phyloP scores from a whole-genome alignment of 2,329 filamentous ascomycete species.

The Scortechinia acanthostroma region DNA sequence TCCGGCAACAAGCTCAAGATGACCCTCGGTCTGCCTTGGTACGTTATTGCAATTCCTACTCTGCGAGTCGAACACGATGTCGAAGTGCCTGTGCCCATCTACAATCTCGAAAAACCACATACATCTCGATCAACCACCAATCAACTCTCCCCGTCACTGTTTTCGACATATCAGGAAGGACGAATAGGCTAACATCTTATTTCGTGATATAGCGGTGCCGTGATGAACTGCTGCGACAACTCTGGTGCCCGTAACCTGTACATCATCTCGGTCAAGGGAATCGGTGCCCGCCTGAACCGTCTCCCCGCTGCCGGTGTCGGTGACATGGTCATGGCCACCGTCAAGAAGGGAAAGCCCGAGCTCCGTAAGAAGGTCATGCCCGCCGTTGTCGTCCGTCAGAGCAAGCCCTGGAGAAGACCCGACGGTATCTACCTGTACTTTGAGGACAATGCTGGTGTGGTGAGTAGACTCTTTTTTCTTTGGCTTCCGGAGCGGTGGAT shows the following conservation, averaged over 20 bases:
- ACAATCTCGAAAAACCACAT: background rate
- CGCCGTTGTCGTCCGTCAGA: constrained; percentile 95
- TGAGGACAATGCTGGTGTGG: constrained; percentile 99
- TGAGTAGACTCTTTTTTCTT: constrained; percentile 46
- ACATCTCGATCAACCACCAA: no score
- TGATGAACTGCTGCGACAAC: constrained; percentile 99
- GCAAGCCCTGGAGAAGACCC: constrained; percentile 97
- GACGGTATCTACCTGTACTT: constrained; percentile 99
- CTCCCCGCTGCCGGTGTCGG: constrained; percentile 95
- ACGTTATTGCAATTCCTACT: constrained; percentile 40
- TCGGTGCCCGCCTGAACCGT: constrained; percentile 94
- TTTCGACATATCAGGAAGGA: no score
- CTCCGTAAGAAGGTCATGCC: constrained; percentile 99
- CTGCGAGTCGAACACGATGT: constrained; percentile 5
- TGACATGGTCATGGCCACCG: constrained; percentile 99
- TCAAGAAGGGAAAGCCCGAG: constrained; percentile 99
- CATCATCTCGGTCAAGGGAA: constrained; percentile 99
- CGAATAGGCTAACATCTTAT: constrained; percentile 10
- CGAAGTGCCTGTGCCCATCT: constrained; percentile 6
- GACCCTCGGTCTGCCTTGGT: constrained; percentile 99
- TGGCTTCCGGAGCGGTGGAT: no score
- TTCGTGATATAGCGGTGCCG: constrained; percentile 68
- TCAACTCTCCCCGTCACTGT: no score
- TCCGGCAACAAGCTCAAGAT: constrained; percentile 99
- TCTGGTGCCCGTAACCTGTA: constrained; percentile 97